Percentiles rank a stretch among this genome's conserved stretches.
Evolutionary conservation across 345 rosid species (phyloP).

Genomic region (Lepidium aucheri): DNA sequence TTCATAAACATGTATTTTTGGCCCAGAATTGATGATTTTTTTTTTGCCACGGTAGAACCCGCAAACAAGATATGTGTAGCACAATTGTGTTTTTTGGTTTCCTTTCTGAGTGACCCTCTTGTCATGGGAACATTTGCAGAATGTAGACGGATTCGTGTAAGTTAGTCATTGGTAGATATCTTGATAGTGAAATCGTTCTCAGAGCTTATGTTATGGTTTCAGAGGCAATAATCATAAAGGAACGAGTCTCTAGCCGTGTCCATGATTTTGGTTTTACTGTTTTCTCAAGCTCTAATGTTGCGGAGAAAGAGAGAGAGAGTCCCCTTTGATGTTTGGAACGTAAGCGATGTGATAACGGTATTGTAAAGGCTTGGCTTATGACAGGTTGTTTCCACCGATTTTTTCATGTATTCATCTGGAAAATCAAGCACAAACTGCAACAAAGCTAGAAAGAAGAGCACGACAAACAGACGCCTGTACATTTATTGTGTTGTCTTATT

Average conservation of each 20-base stretch:
- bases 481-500: neutral
- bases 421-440: neutral
- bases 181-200: slow-evolving; percentile 64
- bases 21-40: too few species aligned
- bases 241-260: slow-evolving; percentile 68
- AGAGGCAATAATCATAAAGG: slow-evolving; percentile 74
- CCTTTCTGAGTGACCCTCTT: neutral
- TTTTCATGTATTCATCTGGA: neutral
- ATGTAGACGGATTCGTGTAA: slow-evolving; percentile 67
- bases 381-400: too few species aligned
- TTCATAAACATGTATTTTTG: too few species aligned
- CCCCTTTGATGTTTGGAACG: too few species aligned
- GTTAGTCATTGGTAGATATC: slow-evolving; percentile 79
- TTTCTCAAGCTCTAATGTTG: slow-evolving; percentile 60
- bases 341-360: too few species aligned
- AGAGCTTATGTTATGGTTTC: slow-evolving; percentile 50
- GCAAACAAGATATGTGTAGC: too few species aligned
- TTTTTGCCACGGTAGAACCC: too few species aligned
- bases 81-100: too few species aligned
- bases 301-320: slow-evolving; percentile 34
- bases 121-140: slow-evolving; percentile 14
- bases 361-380: too few species aligned
- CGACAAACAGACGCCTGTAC: neutral
- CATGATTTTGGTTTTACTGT: slow-evolving; percentile 82
- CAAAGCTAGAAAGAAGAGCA: neutral